These are phyloP conservation scores for Turnera subulata DNA, from an alignment of 345 rosid genomes.

Conservation along the genomic window DNA sequence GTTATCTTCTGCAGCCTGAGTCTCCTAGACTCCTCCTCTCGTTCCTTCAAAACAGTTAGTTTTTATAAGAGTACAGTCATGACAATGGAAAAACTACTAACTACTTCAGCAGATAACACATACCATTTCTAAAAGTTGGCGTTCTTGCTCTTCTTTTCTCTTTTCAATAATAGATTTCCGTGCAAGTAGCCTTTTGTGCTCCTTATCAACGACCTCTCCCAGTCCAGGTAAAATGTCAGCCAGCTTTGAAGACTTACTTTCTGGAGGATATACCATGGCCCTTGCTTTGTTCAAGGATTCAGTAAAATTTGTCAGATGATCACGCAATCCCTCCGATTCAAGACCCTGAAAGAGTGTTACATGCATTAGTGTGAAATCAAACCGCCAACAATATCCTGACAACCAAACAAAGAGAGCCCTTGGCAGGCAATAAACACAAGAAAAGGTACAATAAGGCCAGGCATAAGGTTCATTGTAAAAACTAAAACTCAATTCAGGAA, in stretches of 20 bases:
- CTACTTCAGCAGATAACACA: slow-evolving; percentile 1
- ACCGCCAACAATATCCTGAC: background rate
- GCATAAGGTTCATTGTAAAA: background rate
- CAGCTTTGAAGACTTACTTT: slow-evolving; percentile 65
- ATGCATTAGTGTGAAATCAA: slow-evolving; percentile 6
- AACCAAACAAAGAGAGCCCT: background rate
- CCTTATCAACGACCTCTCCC: slow-evolving; percentile 80
- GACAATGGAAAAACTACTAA: slow-evolving; percentile 1
- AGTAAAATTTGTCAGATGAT: slow-evolving; percentile 64
- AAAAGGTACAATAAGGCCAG: background rate
- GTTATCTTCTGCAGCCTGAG: slow-evolving; percentile 71
- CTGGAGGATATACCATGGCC: slow-evolving; percentile 65
- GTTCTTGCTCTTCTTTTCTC: slow-evolving; percentile 96
- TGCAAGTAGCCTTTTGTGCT: slow-evolving; percentile 90
- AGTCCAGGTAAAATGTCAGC: slow-evolving; percentile 66
- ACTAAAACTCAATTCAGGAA: background rate
- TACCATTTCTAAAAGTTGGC: slow-evolving; percentile 90
- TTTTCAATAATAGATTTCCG: slow-evolving; percentile 91
- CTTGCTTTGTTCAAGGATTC: slow-evolving; percentile 77
- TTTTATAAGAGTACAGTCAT: background rate
- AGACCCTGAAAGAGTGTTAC: slow-evolving; percentile 48
- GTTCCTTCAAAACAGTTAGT: slow-evolving; percentile 49
- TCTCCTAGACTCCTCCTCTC: slow-evolving; percentile 82
- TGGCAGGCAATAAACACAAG: background rate
- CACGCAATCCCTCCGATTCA: slow-evolving; percentile 80